Conservation (phyloP, 1,284 basidiomycete genomes). For the Sporisorium iseilematis-ciliati region DNA sequence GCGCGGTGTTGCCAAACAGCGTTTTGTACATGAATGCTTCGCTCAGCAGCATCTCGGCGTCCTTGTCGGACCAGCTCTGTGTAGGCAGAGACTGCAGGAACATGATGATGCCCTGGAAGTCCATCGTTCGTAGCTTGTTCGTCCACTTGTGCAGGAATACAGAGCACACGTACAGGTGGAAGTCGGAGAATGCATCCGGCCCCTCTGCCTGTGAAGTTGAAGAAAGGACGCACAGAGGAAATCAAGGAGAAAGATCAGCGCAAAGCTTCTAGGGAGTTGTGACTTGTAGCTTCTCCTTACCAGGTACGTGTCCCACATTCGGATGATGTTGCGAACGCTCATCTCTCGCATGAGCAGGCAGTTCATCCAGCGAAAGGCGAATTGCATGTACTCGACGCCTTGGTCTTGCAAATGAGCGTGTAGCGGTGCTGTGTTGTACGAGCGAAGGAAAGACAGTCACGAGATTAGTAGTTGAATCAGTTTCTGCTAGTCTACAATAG, state of each 20-base stretch:
- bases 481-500: too few species aligned
- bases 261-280: not conserved
- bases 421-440: constrained; percentile 52
- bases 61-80: constrained; percentile 92
- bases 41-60: constrained; percentile 92
- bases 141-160: constrained; percentile 68
- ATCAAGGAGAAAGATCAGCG: constrained; percentile 1
- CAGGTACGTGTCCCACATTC: constrained; percentile 69
- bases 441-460: too few species aligned
- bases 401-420: constrained; percentile 65
- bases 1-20: constrained; percentile 67
- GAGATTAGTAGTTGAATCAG: too few species aligned
- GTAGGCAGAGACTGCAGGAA: constrained; percentile 96
- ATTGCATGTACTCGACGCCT: constrained; percentile 69
- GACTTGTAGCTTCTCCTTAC: constrained; percentile 21
- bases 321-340: constrained; percentile 68
- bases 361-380: constrained; percentile 70
- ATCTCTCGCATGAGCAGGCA: constrained; percentile 70
- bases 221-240: not conserved
- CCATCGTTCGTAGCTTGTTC: constrained; percentile 61
- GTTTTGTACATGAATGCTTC: constrained; percentile 84
- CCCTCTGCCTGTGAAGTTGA: constrained; percentile 57
- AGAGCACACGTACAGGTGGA: constrained; percentile 68
- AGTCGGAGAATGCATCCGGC: constrained; percentile 67
- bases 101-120: constrained; percentile 90